Evolutionary conservation across 768 basidiomycete species (phyloP).

Genomic region (Russula vinacea): DNA sequence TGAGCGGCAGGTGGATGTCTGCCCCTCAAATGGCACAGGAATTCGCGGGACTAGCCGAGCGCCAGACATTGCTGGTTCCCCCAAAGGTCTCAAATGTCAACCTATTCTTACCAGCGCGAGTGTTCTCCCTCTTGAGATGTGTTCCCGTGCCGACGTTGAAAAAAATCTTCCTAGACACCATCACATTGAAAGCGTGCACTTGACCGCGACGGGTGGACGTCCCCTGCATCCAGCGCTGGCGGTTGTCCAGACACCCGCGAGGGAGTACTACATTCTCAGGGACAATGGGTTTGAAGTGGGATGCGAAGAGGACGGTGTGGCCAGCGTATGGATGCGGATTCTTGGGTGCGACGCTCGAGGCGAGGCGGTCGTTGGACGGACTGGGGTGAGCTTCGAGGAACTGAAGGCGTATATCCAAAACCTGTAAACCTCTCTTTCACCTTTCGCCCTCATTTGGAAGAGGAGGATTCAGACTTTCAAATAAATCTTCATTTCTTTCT

Average conservation of each 20-base stretch:
- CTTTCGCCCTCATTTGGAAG: constrained; percentile 62
- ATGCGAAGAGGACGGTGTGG: constrained; percentile 69
- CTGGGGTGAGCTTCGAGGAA: constrained; percentile 18
- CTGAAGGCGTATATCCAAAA: constrained; percentile 18
- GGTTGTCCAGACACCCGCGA: constrained; percentile 61
- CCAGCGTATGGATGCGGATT: constrained; percentile 57
- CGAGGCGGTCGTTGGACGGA: constrained; percentile 3
- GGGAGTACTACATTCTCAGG: constrained; percentile 66
- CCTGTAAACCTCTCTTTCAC: constrained; percentile 33
- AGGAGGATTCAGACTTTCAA: constrained; percentile 52
- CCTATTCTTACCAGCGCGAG: constrained; percentile 65
- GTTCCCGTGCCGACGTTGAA: neutral
- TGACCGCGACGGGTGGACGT: constrained; percentile 43
- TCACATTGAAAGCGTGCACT: constrained; percentile 73
- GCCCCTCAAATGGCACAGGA: constrained; percentile 69
- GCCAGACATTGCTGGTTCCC: constrained; percentile 24
- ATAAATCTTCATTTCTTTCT: neutral
- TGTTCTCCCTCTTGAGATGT: constrained; percentile 5
- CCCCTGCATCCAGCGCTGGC: constrained; percentile 63
- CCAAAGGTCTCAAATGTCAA: constrained; percentile 40
- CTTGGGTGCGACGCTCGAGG: constrained; percentile 45
- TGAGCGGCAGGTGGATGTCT: constrained; percentile 70
- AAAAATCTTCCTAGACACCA: constrained; percentile 51
- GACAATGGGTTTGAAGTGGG: constrained; percentile 80
- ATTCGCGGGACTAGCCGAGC: constrained; percentile 48